Base-by-base conservation (phyloP, 2,329 filamentous ascomycete genomes). In the Xylariaceae sp. region DNA sequence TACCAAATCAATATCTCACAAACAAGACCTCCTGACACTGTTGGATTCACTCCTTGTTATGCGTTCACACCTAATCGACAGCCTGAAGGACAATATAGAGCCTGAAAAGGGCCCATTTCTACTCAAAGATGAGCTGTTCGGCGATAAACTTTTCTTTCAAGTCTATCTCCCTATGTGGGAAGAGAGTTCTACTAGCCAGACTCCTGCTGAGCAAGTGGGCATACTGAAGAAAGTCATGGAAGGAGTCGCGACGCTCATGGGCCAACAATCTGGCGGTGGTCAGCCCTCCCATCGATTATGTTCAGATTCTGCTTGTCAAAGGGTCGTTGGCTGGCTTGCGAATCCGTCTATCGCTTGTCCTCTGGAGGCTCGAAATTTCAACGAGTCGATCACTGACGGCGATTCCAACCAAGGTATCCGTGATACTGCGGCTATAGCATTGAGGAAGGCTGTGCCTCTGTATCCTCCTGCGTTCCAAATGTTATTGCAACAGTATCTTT, bases 11-110 rank as follows among this genome's bases (percentile, higher is more conserved):
- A 67, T 75, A 3, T 71, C 74, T 2, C 82, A 85, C 56, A 78
- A 76, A 26, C 75, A 77, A n/a, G 79, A 83, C 55, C 73, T 85
- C 1, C 64, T 85, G 2, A 75, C 77, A 18, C 71, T 85, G 1
- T 62, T 85, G 4, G 79, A 81, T 49, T 78, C 81, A 1, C 68
- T 84, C 7, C 69, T 86, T 10, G 51, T 60, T 9, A 54, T 71
- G 42, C 64, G 70, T 53, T 61, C 64, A 26, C 61, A 62, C 20
- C 49, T 71, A 3, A 40, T 56, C 43, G 52, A 61, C 32, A 59
- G 48, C 29, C 41, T 51, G 9, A 62, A 59, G 50, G 32, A 54
- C 7, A 23, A 50, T 23, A 9, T 26, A 3, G 51, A 14, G 20
- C 18, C 21, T 21, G 43, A 51, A 48, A 56, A 20, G 14, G 46